phyloP scores from a whole-genome alignment of 352 stramenopile genomes.

The Blastocystis sp. region DNA sequence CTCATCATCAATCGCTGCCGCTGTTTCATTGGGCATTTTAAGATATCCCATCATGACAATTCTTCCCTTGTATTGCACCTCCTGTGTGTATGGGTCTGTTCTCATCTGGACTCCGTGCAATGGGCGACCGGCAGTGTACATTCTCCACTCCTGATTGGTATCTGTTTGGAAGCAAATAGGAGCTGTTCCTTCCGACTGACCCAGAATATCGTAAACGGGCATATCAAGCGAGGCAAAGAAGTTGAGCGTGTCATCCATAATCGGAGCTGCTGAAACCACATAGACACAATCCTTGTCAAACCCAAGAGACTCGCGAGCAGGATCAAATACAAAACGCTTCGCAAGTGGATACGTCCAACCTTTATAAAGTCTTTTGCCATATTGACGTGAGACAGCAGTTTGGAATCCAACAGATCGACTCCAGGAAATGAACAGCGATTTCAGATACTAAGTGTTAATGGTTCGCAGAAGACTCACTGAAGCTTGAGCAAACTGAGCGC shows the following conservation, averaged over 20 bases:
- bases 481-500: background rate
- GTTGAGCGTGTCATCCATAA: slow-evolving; percentile 66
- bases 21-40: slow-evolving; percentile 61
- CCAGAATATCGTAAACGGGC: slow-evolving; percentile 67
- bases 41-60: slow-evolving; percentile 62
- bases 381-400: slow-evolving; percentile 71
- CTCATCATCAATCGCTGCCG: slow-evolving; percentile 62
- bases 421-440: slow-evolving; percentile 81
- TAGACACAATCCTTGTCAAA: slow-evolving; percentile 30
- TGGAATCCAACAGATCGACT: slow-evolving; percentile 72
- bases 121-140: slow-evolving; percentile 20
- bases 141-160: slow-evolving; percentile 59
- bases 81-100: slow-evolving; percentile 31
- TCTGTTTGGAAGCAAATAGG: slow-evolving; percentile 62
- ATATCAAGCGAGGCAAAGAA: slow-evolving; percentile 68
- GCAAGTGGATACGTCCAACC: slow-evolving; percentile 79
- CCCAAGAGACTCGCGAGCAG: slow-evolving; percentile 36
- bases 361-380: slow-evolving; percentile 74
- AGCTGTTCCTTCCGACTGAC: slow-evolving; percentile 64
- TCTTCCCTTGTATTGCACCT: slow-evolving; percentile 52
- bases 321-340: slow-evolving; percentile 73
- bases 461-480: slow-evolving; percentile 67
- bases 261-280: slow-evolving; percentile 63
- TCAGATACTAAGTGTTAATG: slow-evolving; percentile 75
- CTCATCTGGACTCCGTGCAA: background rate